Conservation (phyloP, 2,329 filamentous ascomycete species). For the Sarocladium brachiariae region DNA sequence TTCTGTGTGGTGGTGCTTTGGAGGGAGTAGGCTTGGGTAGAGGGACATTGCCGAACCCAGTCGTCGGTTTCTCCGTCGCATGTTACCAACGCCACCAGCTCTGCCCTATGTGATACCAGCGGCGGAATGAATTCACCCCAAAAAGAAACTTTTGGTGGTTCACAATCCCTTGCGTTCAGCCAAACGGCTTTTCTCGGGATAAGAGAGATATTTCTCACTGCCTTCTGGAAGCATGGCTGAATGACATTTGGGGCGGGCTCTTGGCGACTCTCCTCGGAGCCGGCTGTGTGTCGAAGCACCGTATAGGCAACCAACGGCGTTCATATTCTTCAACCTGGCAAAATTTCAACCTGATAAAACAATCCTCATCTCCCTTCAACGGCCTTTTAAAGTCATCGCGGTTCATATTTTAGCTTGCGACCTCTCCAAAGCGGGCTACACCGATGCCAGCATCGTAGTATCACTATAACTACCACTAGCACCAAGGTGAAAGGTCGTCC, state of each 20-base stretch:
- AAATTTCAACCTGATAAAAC: not conserved
- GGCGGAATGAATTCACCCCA: no score
- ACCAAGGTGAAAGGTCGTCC: not conserved
- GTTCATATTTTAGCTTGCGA: no score
- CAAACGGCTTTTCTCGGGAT: slow-evolving; percentile 7
- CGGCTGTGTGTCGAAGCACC: no score
- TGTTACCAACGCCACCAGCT: not conserved
- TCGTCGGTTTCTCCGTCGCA: not conserved
- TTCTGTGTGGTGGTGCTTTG: not conserved
- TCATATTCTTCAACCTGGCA: no score
- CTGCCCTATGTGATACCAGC: not conserved
- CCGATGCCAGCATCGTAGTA: not conserved
- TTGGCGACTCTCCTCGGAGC: not conserved
- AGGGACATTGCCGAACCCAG: not conserved
- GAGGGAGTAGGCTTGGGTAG: no score
- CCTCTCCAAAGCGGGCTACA: not conserved
- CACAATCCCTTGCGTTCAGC: not conserved
- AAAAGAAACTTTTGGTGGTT: no score
- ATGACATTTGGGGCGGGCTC: no score
- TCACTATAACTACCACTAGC: no score
- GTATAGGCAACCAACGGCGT: no score
- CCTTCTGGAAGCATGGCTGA: slow-evolving; percentile 1
- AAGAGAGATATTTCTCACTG: not conserved
- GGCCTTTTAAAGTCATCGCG: no score
- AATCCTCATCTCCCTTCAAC: not conserved